Base-by-base conservation (phyloP, 1,284 basidiomycete genomes). In the Leccinum fallax region DNA sequence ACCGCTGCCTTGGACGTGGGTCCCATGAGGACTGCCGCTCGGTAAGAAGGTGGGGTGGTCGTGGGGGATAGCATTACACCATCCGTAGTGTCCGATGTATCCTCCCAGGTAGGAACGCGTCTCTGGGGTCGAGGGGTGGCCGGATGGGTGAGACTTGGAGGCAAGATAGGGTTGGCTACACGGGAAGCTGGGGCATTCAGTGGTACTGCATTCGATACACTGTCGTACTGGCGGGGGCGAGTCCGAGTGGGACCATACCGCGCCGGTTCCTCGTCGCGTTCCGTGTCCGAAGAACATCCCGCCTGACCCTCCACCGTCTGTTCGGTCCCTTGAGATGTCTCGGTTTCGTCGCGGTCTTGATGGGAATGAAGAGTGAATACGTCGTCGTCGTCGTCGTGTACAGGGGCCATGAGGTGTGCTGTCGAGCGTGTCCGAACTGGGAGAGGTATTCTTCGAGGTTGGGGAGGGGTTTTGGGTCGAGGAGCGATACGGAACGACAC, bases 21-120 rank as follows among this genome's bases (percentile, higher is more conserved):
- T 54, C 64, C 68, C 59, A 59, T 62, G 55, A 77, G 76, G 21
- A 77, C 71, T 43, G 79, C 77, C 15, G 81, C 77, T 55, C 78
- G 77, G 69, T 85, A 85, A 28, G 85, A 84, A 28, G 83, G 84
- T 5, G 84, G 83, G 2, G 78, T 81, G 60, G 77, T 81, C 16
- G 83, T 81, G 26, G 79, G 73, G 13, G 74, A 72, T 11, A 65
- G 69, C 30, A 72, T 66, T 9, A 71, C 65, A 46, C 72, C 72
- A 19, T 76, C 78, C 19, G 79, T 77, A 53, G 69, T 71, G 34
- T 79, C 78, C 26, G 80, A 78, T 30, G 73, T 71, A 62, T 77
- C 76, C 52, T 78, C 80, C 77, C 79, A 81, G 15, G 60, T 21
- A 32, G 55, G 66, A 7, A 67, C 53, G 40, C 53, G 66, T 53